A percentile compares a stretch with the other conserved stretches of the same genome.
Evolutionary conservation across 2,329 filamentous ascomycete genomes (phyloP).

Genomic region (Xylaria arbuscula): DNA sequence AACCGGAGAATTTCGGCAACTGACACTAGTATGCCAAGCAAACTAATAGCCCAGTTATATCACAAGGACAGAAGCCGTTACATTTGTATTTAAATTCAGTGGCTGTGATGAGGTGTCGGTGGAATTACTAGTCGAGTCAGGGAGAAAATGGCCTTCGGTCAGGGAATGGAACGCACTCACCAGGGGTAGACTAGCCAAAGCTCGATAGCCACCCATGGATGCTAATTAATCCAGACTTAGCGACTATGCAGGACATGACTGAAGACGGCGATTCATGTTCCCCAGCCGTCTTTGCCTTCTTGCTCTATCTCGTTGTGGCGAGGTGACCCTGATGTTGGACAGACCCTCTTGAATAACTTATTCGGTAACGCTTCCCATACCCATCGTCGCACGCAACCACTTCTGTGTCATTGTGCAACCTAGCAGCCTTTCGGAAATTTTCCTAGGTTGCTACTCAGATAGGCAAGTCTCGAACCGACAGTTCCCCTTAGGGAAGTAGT

Average conservation of each 20-base stretch:
- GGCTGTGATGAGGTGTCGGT: background rate
- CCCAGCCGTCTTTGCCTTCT: background rate
- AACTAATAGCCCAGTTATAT: constrained; percentile 12
- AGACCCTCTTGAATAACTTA: background rate
- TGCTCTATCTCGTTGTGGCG: background rate
- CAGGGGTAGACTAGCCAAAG: background rate
- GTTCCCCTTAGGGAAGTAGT: background rate
- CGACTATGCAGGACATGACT: constrained; percentile 8
- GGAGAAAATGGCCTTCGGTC: background rate
- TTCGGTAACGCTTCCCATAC: background rate
- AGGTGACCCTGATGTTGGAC: background rate
- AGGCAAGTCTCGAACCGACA: background rate
- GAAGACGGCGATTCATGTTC: background rate
- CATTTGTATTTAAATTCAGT: background rate
- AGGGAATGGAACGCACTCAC: background rate
- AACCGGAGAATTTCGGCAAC: constrained; percentile 10
- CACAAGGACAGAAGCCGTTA: constrained; percentile 2
- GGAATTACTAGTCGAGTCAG: background rate
- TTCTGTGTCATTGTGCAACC: background rate
- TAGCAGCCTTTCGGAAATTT: background rate
- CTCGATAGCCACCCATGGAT: background rate
- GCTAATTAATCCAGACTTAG: constrained; percentile 7
- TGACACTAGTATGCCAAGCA: background rate
- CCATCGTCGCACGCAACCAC: background rate
- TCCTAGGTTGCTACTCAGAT: background rate